Base-by-base conservation (phyloP, 371 early-diverging fungal genomes). In the Vittaforma corneae region DNA sequence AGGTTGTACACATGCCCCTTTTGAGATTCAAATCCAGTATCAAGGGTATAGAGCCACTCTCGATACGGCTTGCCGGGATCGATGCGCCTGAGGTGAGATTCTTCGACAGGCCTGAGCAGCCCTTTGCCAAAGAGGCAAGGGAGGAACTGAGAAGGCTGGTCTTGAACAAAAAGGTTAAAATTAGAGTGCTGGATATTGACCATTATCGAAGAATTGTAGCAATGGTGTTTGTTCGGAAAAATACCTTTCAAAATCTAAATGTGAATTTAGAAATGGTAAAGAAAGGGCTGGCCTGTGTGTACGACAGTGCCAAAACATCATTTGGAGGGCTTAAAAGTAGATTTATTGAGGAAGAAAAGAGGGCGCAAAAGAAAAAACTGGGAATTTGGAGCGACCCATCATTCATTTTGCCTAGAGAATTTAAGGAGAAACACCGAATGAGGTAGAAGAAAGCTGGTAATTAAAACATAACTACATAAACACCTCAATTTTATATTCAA, bases 81-180 rank as follows among this genome's bases (percentile, higher is more conserved):
- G 87, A 87, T 77, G 86, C 87, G 1, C 87, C 87, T 0, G 87
- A 87, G 77, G 80, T 76, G 5, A 81, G 83, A 30, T 83, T 83
- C 70, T 88, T 86, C 75, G 85, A 84, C 2, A 84, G 82, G 82
- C 83, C 84, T 1, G 82, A 82, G 9, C 88, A 88, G 53, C 85
- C 85, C 6, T 82, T 78, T 47, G 78, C 81, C 0, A 65, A 74
- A 0, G 86, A 87, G 70, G 79, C 86, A 3, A 80, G 82, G 30
- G 68, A 64, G 0, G 85, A 80, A 74, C 75, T 86, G 40, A 80
- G 80, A 11, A 53, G 75, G 0, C n/a, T 45, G 1, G 28, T 63
- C 2, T 30, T 62, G 16, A 62, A 83, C 6, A 56, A 80, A 32
- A 76, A 77, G 47, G 85, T 86, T 0, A 32, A 71, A 0, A 77